Percentiles rank a stretch among this genome's conserved stretches.
Conservation (phyloP, 805 yeast genomes). For the Jamesozyma gamospora region DNA sequence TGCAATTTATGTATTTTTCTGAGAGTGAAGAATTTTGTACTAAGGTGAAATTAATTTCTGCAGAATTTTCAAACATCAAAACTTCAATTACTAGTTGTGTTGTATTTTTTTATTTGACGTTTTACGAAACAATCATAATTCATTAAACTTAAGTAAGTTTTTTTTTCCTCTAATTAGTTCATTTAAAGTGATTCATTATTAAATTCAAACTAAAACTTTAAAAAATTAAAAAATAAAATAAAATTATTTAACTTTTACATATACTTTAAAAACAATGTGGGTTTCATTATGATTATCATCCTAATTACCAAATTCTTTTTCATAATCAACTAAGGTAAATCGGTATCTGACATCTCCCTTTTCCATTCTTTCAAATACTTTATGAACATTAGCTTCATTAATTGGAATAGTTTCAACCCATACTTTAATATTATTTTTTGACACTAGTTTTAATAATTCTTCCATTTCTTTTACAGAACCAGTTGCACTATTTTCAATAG, state of each 20-base stretch:
- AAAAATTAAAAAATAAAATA: not conserved
- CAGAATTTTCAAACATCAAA: too few species aligned
- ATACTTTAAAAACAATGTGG: not conserved
- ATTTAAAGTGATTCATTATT: not conserved
- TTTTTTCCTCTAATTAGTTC: not conserved
- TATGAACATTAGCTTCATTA: conserved; percentile 33
- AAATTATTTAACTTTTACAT: too few species aligned
- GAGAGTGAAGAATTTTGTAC: too few species aligned
- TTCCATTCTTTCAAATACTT: conserved; percentile 39
- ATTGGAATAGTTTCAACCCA: conserved; percentile 46
- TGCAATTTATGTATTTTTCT: too few species aligned
- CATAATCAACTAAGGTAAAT: conserved; percentile 42
- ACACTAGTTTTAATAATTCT: conserved; percentile 41
- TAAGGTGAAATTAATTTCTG: too few species aligned
- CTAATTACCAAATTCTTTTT: conserved; percentile 25
- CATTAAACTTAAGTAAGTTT: not conserved
- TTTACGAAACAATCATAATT: not conserved
- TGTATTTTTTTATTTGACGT: too few species aligned
- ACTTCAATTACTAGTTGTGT: too few species aligned
- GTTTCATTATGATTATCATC: too few species aligned
- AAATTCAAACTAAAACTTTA: not conserved
- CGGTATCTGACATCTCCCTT: conserved; percentile 46
- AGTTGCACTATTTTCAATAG: conserved; percentile 28
- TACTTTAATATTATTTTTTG: conserved; percentile 37
- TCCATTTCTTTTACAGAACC: conserved; percentile 40